Evolutionary conservation across 805 yeast genomes (phyloP).

Genomic region (Cyberlindnera galapagoensis): DNA sequence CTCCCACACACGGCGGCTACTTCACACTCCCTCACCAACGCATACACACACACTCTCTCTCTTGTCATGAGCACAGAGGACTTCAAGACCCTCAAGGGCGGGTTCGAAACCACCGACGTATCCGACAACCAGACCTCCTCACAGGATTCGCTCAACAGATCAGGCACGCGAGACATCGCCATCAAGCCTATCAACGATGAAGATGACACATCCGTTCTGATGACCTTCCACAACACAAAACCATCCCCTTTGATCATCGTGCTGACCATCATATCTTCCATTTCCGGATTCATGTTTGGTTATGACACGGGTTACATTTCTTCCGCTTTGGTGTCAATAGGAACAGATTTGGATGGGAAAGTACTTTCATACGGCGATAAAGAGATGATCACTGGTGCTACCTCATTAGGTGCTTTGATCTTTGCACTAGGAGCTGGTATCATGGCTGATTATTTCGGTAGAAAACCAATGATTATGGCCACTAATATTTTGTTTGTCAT

Average conservation of each 20-base stretch:
- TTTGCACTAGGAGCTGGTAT: slow-evolving; percentile 77
- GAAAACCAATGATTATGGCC: slow-evolving; percentile 76
- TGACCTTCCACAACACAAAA: slow-evolving; percentile 41
- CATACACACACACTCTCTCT: neutral
- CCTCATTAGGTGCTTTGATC: slow-evolving; percentile 87
- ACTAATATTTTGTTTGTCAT: slow-evolving; percentile 77
- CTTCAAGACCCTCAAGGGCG: slow-evolving; percentile 13
- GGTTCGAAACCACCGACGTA: slow-evolving; percentile 6
- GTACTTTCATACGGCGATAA: slow-evolving; percentile 68
- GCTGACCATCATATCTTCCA: slow-evolving; percentile 71
- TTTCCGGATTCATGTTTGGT: slow-evolving; percentile 96
- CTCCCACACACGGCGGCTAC: too few relatives aligned
- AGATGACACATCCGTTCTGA: slow-evolving; percentile 41
- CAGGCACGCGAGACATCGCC: slow-evolving; percentile 10
- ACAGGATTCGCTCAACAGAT: slow-evolving; percentile 1
- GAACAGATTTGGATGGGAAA: slow-evolving; percentile 62
- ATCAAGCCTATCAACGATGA: slow-evolving; percentile 38
- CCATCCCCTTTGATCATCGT: slow-evolving; percentile 61
- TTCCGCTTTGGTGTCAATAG: slow-evolving; percentile 82
- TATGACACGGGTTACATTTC: slow-evolving; percentile 97
- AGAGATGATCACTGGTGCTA: slow-evolving; percentile 89
- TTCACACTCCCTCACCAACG: too few relatives aligned
- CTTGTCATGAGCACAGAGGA: slow-evolving; percentile 4
- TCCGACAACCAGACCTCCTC: slow-evolving; percentile 2
- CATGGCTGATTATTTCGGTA: slow-evolving; percentile 75